phyloP scores from a whole-genome alignment of 495 filamentous ascomycete genomes.

The Aspergillus indologenus region DNA sequence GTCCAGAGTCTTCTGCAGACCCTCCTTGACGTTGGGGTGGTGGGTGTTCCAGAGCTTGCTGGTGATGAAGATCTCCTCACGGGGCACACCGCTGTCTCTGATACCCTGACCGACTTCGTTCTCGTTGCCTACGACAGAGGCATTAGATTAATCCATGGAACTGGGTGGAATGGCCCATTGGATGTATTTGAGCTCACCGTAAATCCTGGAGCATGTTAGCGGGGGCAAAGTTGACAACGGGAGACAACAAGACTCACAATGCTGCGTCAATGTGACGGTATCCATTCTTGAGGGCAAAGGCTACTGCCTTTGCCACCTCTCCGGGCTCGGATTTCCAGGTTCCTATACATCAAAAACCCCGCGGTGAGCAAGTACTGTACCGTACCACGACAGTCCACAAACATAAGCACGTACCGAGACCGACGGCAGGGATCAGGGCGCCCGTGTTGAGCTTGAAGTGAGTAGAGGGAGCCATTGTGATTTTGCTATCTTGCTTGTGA shows the following conservation, averaged over 20 bases:
- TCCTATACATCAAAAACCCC: too few species aligned
- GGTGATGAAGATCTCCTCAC: slow-evolving; percentile 57
- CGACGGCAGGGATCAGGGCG: slow-evolving; percentile 40
- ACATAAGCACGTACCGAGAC: slow-evolving; percentile 43
- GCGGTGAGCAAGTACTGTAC: too few species aligned
- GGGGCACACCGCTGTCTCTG: slow-evolving; percentile 14
- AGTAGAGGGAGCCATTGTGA: too few species aligned
- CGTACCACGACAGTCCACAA: too few species aligned
- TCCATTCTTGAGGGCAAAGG: slow-evolving; percentile 43
- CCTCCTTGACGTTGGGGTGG: slow-evolving; percentile 53
- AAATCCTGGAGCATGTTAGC: too few species aligned
- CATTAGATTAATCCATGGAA: too few species aligned
- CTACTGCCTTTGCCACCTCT: slow-evolving; percentile 41
- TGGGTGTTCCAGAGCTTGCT: slow-evolving; percentile 66
- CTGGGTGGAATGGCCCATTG: too few species aligned
- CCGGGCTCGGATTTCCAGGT: too few species aligned
- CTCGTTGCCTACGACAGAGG: slow-evolving; percentile 19
- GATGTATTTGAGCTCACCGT: too few species aligned
- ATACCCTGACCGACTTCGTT: slow-evolving; percentile 15
- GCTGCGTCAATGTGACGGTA: slow-evolving; percentile 59
- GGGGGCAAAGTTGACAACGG: too few species aligned
- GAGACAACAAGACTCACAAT: too few species aligned
- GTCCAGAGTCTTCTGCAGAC: slow-evolving; percentile 55
- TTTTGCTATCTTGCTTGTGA: too few species aligned
- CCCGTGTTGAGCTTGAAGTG: slow-evolving; percentile 48